phyloP scores from a whole-genome alignment of 129 eudicot species.

The Tagetes patula region DNA sequence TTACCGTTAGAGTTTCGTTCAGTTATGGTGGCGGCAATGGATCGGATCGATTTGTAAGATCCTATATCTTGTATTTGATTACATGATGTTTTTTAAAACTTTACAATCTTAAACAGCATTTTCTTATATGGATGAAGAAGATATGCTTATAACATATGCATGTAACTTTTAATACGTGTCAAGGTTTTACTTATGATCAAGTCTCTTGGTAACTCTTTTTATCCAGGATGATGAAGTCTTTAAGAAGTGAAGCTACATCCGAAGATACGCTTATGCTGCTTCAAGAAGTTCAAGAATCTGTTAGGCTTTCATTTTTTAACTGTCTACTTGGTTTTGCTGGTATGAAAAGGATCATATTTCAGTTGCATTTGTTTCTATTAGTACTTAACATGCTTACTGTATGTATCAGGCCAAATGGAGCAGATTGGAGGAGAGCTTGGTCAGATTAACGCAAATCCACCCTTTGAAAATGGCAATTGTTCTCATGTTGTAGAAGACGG shows the following conservation, averaged over 20 bases:
- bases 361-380: background rate
- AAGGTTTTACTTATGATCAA: constrained; percentile 6
- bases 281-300: constrained; percentile 90
- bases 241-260: constrained; percentile 61
- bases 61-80: constrained; percentile 1
- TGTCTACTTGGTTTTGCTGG: constrained; percentile 85
- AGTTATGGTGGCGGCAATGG: constrained; percentile 71
- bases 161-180: background rate
- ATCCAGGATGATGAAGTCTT: constrained; percentile 69
- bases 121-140: background rate
- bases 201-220: constrained; percentile 16
- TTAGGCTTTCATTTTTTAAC: constrained; percentile 70
- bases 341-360: constrained; percentile 29
- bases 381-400: background rate
- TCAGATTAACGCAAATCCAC: constrained; percentile 30
- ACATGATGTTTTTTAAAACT: background rate
- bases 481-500: constrained; percentile 42
- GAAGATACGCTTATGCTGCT: constrained; percentile 70
- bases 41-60: constrained; percentile 73
- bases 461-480: constrained; percentile 37
- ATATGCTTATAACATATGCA: background rate
- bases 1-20: constrained; percentile 82
- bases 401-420: constrained; percentile 63
- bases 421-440: constrained; percentile 65
- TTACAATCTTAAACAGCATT: background rate